Evolutionary conservation across 371 early-diverging fungal genomes (phyloP), one percentile per base, ranked within the genome.

Genomic region (Pancytospora philotis): DNA sequence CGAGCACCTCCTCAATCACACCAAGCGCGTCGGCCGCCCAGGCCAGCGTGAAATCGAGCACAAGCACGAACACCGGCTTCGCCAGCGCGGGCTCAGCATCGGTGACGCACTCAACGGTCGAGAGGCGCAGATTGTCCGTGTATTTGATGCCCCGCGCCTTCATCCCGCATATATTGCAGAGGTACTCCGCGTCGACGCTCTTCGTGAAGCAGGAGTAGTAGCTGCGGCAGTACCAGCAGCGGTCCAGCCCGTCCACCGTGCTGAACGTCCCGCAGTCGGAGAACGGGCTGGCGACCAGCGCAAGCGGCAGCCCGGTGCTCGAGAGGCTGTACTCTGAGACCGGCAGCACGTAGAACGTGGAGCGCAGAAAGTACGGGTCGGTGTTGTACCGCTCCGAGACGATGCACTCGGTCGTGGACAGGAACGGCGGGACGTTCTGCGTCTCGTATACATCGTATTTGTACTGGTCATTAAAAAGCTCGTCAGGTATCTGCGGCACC

Each of bases 281-380:
- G 56, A 79, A 78, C 2, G 82, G 82, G 55, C 64, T 75, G 22
- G 76, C 4, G 6, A 69, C 51, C 1, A 80, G 16, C 6, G 67
- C 59, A 16, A 81, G 57, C 1, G 82, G 82, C 35, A 80, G 62
- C 41, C 69, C 71, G 27, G 72, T 35, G 16, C 53, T 34, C 16
- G 73, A 74, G 61, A 76, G 74, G 1, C 67, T 52, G 31, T 70
- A 74, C 4, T 71, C 62, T 22, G 71, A 59, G 22, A 52, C 48
- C 3, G 82, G 82, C 28, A 78, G 28, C 16, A 45, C 37, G 60
- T 80, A 81, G 76, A 81, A 76, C 22, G 77, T 76, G 31, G 70
- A 62, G 35, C 75, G 58, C 10, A 77, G 10, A 2, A 72, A 25
- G 49, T 69, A 27, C 19, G 75, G 72, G 66, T 65, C 66, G 32